Evolutionary conservation across 2,329 filamentous ascomycete species (phyloP), one percentile per base, ranked within the genome.

Genomic region (Hypomyces rosellus): DNA sequence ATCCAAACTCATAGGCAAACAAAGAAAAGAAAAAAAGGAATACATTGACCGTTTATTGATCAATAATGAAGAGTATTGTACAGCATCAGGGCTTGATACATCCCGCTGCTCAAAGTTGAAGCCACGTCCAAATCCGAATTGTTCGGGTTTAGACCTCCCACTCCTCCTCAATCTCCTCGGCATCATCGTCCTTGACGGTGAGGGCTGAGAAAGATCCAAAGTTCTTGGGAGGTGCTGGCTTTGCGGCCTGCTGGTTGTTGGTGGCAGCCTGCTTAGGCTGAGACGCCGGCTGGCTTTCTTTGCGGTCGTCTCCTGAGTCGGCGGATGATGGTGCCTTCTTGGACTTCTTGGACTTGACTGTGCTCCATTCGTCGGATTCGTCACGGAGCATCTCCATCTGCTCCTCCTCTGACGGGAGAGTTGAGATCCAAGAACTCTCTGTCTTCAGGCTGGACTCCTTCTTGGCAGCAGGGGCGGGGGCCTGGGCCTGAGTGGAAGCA

Each of bases 351-450:
- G 71, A 66, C 51, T 64, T 65, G 45, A 85, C 82, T 33, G 81
- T 81, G 63, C 70, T 81, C 81, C 82, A 85, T 56, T 81, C 74
- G 44, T 76, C 73, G 16, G 65, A 69, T 25, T 76, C 71, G 16
- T 69, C 69, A 58, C 75, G 75, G 49, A 81, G 70, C 63, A 77
- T 69, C 67, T 82, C 74, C 57, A 83, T 69, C 68, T 84, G 80
- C 65, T 83, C 77, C 64, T 84, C 80, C 63, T 84, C 80, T 0
- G 80, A 82, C 3, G 78, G 78, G 1, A 81, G 67, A 9, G 74
- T 70, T 5, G 75, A 69, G 25, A 74, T 69, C 76, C 76, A 80
- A 53, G 66, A 70, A 34, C 65, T 62, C 55, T 70, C 65, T 18
- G 62, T 56, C 50, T 68, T 66, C 45, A 57, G 52, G 43, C 63